Base-by-base conservation (phyloP, 768 basidiomycete genomes). In the Tubosaeta sp. region DNA sequence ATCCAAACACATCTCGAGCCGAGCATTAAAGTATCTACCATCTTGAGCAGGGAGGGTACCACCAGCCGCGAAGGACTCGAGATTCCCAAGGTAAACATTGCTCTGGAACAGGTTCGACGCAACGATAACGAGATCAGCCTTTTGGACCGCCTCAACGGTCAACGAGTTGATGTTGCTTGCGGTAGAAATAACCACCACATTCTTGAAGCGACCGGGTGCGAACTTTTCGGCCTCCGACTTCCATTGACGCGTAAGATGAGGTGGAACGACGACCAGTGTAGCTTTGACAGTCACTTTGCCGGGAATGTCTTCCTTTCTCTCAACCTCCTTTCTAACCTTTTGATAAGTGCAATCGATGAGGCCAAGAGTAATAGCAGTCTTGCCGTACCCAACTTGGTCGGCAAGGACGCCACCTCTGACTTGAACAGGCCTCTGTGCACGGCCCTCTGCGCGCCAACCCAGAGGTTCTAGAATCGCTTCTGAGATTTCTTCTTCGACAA, bases 371-470 rank as follows among this genome's bases (percentile, higher is more conserved):
- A 96, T 94, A 19, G 93, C 94, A 0, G 94, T 97, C 72, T 97
- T 97, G 16, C 94, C 94, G 62, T 97, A 97, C 45, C 94, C 94
- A 53, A 97, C 94, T 71, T 94, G 87, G 61, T 97, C 94, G 12
- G 94, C 94, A 40, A 96, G 81, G 43, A 96, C 94, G 11, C 94
- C 94, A 16, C 94, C 94, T 48, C 89, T 79, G 36, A 96, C 71
- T 52, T 70, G 77, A 46, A 90, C 78, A 1, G 86, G 80, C 30
- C 93, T 72, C 57, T 88, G 83, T 4, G 89, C 93, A 36, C 90
- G 85, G 35, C 89, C 94, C 68, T 96, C 93, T n/a, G 90, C 91
- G 58, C 92, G 78, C 94, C 94, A 97, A 7, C 91, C 90, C 12
- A 96, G 72, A 46, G 91, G 83, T 52, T 84, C 86, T 4, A 94